These are phyloP conservation scores for Beta corolliflora DNA, from an alignment of 179 eudicot species.

Conservation along the genomic window DNA sequence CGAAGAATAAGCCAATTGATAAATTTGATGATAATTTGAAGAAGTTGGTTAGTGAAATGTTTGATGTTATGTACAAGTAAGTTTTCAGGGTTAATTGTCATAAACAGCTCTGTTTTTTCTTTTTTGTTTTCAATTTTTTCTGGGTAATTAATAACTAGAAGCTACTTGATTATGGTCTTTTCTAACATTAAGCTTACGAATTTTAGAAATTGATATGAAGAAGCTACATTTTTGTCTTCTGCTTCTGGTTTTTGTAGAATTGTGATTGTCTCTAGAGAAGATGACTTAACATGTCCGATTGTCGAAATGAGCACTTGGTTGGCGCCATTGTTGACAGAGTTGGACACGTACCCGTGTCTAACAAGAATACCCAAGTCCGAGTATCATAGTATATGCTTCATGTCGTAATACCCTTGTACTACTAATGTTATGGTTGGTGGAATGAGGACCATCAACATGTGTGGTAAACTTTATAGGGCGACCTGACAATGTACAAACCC, in stretches of 20 bases:
- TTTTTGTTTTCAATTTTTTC: no score
- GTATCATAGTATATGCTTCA: no score
- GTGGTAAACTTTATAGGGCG: background rate
- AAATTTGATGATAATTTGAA: constrained; percentile 78
- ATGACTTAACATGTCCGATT: background rate
- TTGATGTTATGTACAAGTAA: constrained; percentile 92
- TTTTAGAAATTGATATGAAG: no score
- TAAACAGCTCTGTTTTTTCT: background rate
- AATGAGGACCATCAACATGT: background rate
- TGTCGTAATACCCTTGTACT: background rate
- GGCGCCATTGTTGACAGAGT: no score
- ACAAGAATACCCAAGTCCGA: no score
- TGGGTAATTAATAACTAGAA: no score
- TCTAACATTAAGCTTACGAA: no score
- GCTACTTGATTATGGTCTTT: no score
- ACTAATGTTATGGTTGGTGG: background rate
- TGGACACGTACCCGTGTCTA: no score
- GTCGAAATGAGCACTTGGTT: background rate
- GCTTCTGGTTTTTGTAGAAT: no score
- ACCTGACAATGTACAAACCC: background rate
- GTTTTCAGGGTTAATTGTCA: constrained; percentile 15
- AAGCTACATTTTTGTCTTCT: no score
- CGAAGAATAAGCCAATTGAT: constrained; percentile 71
- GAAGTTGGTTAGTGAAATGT: constrained; percentile 82
- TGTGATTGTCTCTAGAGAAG: background rate